phyloP scores from a whole-genome alignment of 1,284 basidiomycete genomes.

The Pseudozyma sp. region DNA sequence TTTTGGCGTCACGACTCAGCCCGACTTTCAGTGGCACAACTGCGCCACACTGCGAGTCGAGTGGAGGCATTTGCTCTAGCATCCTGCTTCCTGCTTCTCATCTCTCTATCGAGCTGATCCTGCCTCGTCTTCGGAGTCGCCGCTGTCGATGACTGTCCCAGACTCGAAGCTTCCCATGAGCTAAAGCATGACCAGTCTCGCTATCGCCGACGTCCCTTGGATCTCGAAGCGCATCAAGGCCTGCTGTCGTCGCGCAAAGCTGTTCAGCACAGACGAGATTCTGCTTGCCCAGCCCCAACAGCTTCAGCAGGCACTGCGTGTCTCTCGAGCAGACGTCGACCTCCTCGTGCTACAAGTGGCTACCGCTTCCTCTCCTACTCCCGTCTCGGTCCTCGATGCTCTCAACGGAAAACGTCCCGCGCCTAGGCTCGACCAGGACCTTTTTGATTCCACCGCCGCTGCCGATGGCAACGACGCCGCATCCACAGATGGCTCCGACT shows the following conservation, averaged over 20 bases:
- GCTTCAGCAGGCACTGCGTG: constrained; percentile 29
- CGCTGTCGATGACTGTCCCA: neutral
- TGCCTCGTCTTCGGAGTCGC: neutral
- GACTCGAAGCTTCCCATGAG: neutral
- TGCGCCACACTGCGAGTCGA: too few relatives aligned
- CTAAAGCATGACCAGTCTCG: constrained; percentile 27
- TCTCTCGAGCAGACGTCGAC: constrained; percentile 18
- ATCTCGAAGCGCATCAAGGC: constrained; percentile 51
- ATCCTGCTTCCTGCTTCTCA: neutral
- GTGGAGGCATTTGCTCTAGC: too few relatives aligned
- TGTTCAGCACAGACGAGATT: constrained; percentile 43
- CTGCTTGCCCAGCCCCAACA: constrained; percentile 26
- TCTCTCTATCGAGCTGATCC: neutral
- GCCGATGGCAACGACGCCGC: constrained; percentile 11
- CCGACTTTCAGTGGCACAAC: too few relatives aligned
- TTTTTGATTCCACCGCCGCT: constrained; percentile 7
- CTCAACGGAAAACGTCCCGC: constrained; percentile 23
- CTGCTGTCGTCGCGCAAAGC: constrained; percentile 42
- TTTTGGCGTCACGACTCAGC: constrained; percentile 1
- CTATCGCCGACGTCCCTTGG: constrained; percentile 34
- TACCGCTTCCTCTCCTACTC: constrained; percentile 21
- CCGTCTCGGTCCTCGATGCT: constrained; percentile 31
- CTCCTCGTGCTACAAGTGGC: constrained; percentile 33
- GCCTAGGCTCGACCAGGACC: neutral
- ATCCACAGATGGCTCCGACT: constrained; percentile 5